Percentiles rank a stretch among this genome's conserved stretches.
These are phyloP conservation scores for Fusarium brevicatenulatum DNA, from an alignment of 2,329 filamentous ascomycete species.

Conservation along the genomic window DNA sequence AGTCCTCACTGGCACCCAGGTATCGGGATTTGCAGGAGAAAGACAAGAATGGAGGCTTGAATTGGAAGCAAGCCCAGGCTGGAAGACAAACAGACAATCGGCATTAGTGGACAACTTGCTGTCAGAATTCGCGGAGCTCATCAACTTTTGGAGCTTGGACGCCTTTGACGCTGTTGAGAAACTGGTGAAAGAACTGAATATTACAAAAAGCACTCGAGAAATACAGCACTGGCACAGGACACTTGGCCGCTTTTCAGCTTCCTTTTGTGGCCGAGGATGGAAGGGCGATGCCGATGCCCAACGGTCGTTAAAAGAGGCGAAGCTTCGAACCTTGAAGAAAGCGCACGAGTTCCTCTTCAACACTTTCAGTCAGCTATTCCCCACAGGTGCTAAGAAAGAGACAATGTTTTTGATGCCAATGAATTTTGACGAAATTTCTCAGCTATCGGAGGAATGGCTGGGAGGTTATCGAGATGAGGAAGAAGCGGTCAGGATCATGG, in stretches of 20 bases:
- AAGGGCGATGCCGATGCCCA: background rate
- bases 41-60: background rate
- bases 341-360: conserved; percentile 5
- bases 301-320: background rate
- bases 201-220: background rate
- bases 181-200: background rate
- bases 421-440: background rate
- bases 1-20: background rate
- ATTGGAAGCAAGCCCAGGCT: background rate
- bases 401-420: background rate
- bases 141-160: background rate
- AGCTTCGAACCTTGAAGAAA: background rate
- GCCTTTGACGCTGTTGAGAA: background rate
- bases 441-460: conserved; percentile 5
- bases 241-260: background rate
- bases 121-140: background rate
- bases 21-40: background rate
- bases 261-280: background rate
- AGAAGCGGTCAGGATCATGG: background rate
- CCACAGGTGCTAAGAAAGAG: background rate
- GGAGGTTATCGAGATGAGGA: background rate
- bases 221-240: background rate
- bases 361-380: background rate
- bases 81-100: conserved; percentile 1
- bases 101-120: background rate